Percentiles rank a stretch among this genome's conserved stretches.
phyloP scores from a whole-genome alignment of 2,329 filamentous ascomycete species.

The Alternaria gansuensis region DNA sequence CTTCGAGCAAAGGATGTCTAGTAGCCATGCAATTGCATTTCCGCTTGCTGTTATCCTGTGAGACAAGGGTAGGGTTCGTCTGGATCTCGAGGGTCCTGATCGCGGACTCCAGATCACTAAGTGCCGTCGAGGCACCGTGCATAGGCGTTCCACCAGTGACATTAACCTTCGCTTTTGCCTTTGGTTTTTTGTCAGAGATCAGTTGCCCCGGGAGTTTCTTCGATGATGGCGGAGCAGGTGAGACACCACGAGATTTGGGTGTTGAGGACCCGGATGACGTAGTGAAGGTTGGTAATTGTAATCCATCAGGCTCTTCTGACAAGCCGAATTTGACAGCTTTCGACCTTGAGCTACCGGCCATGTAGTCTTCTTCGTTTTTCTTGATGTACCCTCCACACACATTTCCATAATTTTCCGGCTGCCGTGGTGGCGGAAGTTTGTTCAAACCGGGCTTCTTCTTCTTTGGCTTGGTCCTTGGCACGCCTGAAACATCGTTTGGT shows the following conservation, averaged over 20 bases:
- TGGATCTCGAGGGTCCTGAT: conserved; percentile 91
- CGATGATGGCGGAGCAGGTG: conserved; percentile 58
- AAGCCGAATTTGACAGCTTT: conserved; percentile 58
- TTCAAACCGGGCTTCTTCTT: conserved; percentile 55
- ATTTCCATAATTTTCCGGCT: conserved; percentile 68
- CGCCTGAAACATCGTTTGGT: conserved; percentile 39
- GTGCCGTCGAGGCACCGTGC: conserved; percentile 78
- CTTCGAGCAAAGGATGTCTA: conserved; percentile 85
- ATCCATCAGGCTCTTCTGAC: conserved; percentile 61
- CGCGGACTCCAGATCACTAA: conserved; percentile 75
- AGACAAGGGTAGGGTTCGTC: conserved; percentile 78
- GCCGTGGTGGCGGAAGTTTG: conserved; percentile 55
- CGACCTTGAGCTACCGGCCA: conserved; percentile 57
- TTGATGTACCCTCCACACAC: conserved; percentile 78
- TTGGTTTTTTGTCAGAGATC: conserved; percentile 75
- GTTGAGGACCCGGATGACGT: conserved; percentile 45
- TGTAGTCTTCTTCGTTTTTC: conserved; percentile 77
- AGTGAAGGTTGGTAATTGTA: conserved; percentile 40
- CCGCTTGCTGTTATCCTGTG: conserved; percentile 65
- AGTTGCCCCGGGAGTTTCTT: conserved; percentile 74
- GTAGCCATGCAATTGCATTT: conserved; percentile 89
- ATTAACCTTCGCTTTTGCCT: conserved; percentile 70
- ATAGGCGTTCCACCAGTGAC: conserved; percentile 81
- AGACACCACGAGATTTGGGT: conserved; percentile 49
- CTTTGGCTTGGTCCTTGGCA: conserved; percentile 47